These are phyloP conservation scores for Endotrypanum monterogeii DNA, from an alignment of 208 protist species.

Conservation along the genomic window DNA sequence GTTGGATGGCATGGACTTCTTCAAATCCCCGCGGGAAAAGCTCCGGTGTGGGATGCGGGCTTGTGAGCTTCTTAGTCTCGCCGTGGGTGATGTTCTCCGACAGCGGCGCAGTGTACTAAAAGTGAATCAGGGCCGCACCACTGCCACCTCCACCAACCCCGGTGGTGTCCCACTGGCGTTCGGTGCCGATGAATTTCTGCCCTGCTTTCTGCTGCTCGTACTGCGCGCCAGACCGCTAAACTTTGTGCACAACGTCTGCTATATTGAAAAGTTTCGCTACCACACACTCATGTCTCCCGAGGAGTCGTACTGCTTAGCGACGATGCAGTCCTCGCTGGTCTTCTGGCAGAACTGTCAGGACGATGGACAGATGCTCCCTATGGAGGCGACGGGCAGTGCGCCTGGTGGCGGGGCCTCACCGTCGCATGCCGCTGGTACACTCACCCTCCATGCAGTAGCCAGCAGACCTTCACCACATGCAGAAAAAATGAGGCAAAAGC, in stretches of 20 bases:
- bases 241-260: conserved; percentile 74
- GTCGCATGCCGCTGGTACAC: not conserved
- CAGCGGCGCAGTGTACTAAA: conserved; percentile 22
- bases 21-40: conserved; percentile 81
- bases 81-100: conserved; percentile 47
- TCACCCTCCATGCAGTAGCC: not conserved
- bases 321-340: conserved; percentile 49
- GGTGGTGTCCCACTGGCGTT: conserved; percentile 32
- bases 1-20: conserved; percentile 87
- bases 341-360: conserved; percentile 71
- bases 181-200: conserved; percentile 82
- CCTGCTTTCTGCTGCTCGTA: conserved; percentile 82
- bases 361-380: conserved; percentile 25
- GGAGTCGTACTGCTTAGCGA: conserved; percentile 81
- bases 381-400: not conserved
- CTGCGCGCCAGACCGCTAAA: conserved; percentile 65
- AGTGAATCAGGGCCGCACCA: not conserved
- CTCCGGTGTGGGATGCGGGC: conserved; percentile 71
- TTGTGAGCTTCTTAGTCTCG: conserved; percentile 54
- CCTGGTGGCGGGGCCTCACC: not conserved
- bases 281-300: conserved; percentile 40
- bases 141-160: not conserved
- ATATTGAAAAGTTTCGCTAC: conserved; percentile 65
- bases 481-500: not conserved
- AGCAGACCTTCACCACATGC: not conserved